Percentiles rank a stretch among this genome's conserved stretches.
These are phyloP conservation scores for Lepiota subincarnata DNA, from an alignment of 768 basidiomycete species.

Conservation along the genomic window DNA sequence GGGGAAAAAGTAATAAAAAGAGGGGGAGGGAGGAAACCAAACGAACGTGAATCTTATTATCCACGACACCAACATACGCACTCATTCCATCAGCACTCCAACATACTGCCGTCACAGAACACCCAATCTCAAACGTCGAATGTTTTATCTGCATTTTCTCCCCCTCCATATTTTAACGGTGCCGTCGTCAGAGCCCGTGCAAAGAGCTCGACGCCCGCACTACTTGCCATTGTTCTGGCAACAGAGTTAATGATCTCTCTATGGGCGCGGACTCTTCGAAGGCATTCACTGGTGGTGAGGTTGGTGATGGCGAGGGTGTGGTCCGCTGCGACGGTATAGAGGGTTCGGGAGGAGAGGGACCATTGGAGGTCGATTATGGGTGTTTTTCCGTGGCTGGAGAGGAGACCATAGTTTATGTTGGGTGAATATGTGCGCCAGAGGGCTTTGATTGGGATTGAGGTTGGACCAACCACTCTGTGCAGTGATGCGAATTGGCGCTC, in stretches of 20 bases:
- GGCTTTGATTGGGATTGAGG: conserved; percentile 38
- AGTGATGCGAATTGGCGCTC: too few species aligned
- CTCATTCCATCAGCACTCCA: conserved; percentile 91
- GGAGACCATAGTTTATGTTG: conserved; percentile 87
- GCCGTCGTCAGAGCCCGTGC: conserved; percentile 92
- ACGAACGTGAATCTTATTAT: conserved; percentile 94
- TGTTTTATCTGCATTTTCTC: conserved; percentile 66
- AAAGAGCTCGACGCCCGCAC: conserved; percentile 80
- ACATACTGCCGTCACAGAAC: conserved; percentile 87
- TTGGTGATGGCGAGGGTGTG: conserved; percentile 74
- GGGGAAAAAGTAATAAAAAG: too few species aligned
- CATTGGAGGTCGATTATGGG: conserved; percentile 92
- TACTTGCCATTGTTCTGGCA: conserved; percentile 81
- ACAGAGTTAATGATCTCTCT: conserved; percentile 87
- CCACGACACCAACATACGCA: conserved; percentile 87
- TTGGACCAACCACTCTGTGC: too few species aligned
- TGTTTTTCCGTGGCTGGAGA: conserved; percentile 82
- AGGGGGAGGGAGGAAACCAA: conserved; percentile 3
- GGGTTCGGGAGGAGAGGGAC: conserved; percentile 66
- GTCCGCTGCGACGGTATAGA: conserved; percentile 91
- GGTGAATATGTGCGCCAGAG: conserved; percentile 91
- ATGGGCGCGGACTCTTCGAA: conserved; percentile 82
- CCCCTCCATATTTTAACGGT: conserved; percentile 86
- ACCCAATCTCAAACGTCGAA: conserved; percentile 80
- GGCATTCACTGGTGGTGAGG: conserved; percentile 77